These are phyloP conservation scores for Vickermania ingenoplastis DNA, from an alignment of 208 protist genomes.

Conservation along the genomic window DNA sequence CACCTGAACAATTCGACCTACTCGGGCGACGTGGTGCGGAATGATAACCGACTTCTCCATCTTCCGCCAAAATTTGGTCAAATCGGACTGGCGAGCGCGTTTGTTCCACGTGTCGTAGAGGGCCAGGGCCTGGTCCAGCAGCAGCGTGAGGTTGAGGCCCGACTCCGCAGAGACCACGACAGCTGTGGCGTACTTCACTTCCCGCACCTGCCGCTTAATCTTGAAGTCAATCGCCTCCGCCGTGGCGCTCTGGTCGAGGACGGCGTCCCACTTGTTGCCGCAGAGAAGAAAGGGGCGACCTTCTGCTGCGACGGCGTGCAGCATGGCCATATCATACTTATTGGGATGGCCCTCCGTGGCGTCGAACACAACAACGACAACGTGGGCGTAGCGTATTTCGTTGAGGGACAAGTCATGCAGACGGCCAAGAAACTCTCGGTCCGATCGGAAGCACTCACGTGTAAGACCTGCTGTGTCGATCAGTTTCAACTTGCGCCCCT, in stretches of 20 bases:
- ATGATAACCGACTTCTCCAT: conserved; percentile 86
- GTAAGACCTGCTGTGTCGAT: conserved; percentile 86
- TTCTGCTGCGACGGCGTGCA: conserved; percentile 76
- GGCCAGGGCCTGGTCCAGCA: conserved; percentile 77
- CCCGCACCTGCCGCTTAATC: conserved; percentile 84
- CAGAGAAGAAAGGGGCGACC: conserved; percentile 82
- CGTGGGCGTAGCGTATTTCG: conserved; percentile 80
- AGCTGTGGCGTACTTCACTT: conserved; percentile 86
- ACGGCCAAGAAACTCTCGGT: conserved; percentile 76
- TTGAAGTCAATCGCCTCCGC: conserved; percentile 90
- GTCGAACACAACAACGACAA: conserved; percentile 87
- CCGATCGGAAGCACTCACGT: conserved; percentile 58
- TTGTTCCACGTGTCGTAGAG: conserved; percentile 90
- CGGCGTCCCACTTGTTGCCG: conserved; percentile 91
- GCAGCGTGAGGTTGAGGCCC: conserved; percentile 79
- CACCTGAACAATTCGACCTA: conserved; percentile 80
- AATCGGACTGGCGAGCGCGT: conserved; percentile 62
- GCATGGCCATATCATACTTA: conserved; percentile 88
- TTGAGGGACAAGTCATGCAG: conserved; percentile 67
- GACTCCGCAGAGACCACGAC: conserved; percentile 84
- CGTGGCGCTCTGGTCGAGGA: conserved; percentile 79
- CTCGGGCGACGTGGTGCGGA: conserved; percentile 78
- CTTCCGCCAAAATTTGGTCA: conserved; percentile 86
- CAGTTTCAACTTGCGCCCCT: conserved; percentile 78
- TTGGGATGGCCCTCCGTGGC: conserved; percentile 87